Conservation (phyloP, 768 basidiomycete species). For the Mycena polygramma region DNA sequence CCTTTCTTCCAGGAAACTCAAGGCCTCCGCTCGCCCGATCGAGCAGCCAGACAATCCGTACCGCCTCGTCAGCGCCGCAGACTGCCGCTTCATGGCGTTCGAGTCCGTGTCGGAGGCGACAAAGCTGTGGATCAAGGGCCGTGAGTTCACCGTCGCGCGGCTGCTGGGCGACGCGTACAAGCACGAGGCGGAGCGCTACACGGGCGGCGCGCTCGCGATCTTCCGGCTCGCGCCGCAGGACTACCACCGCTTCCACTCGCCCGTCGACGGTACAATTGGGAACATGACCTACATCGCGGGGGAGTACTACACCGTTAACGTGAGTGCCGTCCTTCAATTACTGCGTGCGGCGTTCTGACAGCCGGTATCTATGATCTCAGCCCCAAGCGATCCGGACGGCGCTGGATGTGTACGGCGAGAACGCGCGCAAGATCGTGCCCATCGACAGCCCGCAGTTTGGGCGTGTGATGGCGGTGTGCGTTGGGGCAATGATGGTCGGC, state of each 20-base stretch:
- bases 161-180: conserved; percentile 87
- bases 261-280: conserved; percentile 88
- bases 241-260: conserved; percentile 94
- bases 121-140: conserved; percentile 95
- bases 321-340: conserved; percentile 48
- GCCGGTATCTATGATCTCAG: conserved; percentile 48
- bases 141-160: conserved; percentile 87
- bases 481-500: conserved; percentile 97
- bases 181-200: conserved; percentile 75
- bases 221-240: conserved; percentile 96
- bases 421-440: conserved; percentile 91
- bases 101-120: conserved; percentile 89
- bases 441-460: conserved; percentile 94
- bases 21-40: conserved; percentile 82
- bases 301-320: conserved; percentile 97
- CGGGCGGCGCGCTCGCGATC: conserved; percentile 87
- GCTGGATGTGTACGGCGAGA: conserved; percentile 95
- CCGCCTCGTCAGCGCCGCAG: conserved; percentile 89
- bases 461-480: conserved; percentile 90
- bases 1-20: conserved; percentile 78
- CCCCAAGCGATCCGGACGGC: conserved; percentile 94
- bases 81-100: conserved; percentile 97
- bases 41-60: conserved; percentile 80
- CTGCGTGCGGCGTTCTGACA: conserved; percentile 14
- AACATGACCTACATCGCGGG: conserved; percentile 86